Evolutionary conservation across 441 rosid species (phyloP), one percentile per base, ranked within the genome.

Genomic region (Arabidopsis lyrata): DNA sequence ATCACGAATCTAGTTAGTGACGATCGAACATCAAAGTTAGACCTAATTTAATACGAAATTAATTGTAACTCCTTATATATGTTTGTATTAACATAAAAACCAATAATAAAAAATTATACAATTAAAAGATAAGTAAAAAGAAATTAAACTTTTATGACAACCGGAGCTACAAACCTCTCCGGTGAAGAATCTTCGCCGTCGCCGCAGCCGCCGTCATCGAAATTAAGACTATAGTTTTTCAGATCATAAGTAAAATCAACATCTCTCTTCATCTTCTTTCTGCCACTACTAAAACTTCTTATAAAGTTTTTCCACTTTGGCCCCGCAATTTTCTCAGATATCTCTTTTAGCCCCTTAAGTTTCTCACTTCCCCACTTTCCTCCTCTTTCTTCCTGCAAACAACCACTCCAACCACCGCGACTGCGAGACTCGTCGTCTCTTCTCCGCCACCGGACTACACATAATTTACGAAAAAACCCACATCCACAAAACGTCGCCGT

Each of bases 251-350:
- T 84, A 70, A 75, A 86, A 53, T 72, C 82, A 63, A 73, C 63
- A 63, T 68, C 75, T 24, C 77, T 75, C 48, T 61, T 85, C 72
- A 72, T 84, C 92, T 79, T 84, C 65, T 53, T 79, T 45, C n/a
- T 54, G 4, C 81, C 74, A 20, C 47, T 14, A 22, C 85, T 78
- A 38, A 82, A 80, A 31, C 85, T 86, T 3, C 86, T 56, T 24
- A 89, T 82, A 11, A 86, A 79, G 63, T 80, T 85, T 84, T 91
- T 93, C 92, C 92, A 87, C 65, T 62, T 87, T 0, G 92, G 90
- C 29, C 89, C 88, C 9, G 90, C 87, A 18, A 85, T 57, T 20
- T 78, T 50, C 66, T 88, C 93, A 0, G 95, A 87, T 1, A 84
- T 44, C 54, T 83, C 88, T 44, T 75, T 81, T 1, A 81, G n/a